A percentile compares a stretch with the other conserved stretches of the same genome.
phyloP scores from a whole-genome alignment of 78 protist genomes.

The Planoprotostelium fungivorum region DNA sequence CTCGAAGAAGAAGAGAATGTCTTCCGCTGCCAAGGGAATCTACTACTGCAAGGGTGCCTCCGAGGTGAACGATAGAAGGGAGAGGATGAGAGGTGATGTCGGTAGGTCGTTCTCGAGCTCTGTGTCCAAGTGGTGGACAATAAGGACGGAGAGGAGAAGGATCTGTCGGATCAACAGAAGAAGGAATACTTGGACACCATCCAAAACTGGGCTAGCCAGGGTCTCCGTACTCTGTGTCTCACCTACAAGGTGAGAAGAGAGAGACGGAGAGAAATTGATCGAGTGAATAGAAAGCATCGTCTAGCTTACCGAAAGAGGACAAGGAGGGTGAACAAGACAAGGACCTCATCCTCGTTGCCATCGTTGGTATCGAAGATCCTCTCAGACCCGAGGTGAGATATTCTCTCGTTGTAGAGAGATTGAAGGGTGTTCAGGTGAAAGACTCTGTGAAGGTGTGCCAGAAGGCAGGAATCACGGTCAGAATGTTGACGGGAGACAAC shows the following conservation, averaged over 20 bases:
- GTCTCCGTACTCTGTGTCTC: constrained; percentile 84
- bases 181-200: constrained; percentile 13
- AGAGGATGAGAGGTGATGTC: constrained; percentile 61
- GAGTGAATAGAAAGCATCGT: constrained; percentile 6
- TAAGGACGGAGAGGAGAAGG: constrained; percentile 33
- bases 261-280: not conserved
- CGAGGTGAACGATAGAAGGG: too few relatives aligned
- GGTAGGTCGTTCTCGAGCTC: constrained; percentile 68
- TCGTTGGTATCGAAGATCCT: constrained; percentile 97
- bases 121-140: constrained; percentile 52
- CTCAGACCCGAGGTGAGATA: constrained; percentile 91
- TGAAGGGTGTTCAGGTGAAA: not conserved
- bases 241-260: constrained; percentile 41
- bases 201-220: constrained; percentile 65
- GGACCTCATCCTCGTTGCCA: constrained; percentile 51
- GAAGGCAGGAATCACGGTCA: constrained; percentile 90
- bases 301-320: not conserved
- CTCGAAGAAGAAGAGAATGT: constrained; percentile 57
- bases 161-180: constrained; percentile 32
- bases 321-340: constrained; percentile 31
- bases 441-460: constrained; percentile 46
- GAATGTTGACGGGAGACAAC: constrained; percentile 99
- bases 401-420: constrained; percentile 47
- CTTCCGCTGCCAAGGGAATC: constrained; percentile 15
- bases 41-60: constrained; percentile 62